Evolutionary conservation across 1,284 basidiomycete species (phyloP), one percentile per base, ranked within the genome.

Genomic region (Ustilago nuda): DNA sequence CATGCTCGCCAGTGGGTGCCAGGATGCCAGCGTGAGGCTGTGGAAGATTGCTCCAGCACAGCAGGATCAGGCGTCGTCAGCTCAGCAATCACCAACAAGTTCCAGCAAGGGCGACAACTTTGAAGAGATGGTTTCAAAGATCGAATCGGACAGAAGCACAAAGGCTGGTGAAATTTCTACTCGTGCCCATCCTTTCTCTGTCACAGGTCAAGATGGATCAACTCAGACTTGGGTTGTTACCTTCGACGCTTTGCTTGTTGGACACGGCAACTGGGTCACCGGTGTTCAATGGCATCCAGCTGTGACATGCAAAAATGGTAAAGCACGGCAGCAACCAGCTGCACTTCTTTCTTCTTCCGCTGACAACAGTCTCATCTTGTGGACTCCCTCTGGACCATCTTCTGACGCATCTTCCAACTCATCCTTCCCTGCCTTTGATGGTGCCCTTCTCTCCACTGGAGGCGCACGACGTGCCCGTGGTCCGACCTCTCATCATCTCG

Each of bases 371-470:
- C 71, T 82, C 45, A 85, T 85, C 66, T 61, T 83, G 17, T 85
- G 84, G 84, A 74, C 81, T 11, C 84, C 84, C 8, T 69, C 73
- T 30, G 66, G 70, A 8, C 48, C 39, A 15, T 13, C 46, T 5
- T 37, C 60, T 9, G 53, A 61, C 1, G 23, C 35, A 2, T 7
- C 46, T 8, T 36, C 59, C 3, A 11, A 15, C 15, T 56, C 61
- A n/a, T 59, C 70, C 53, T 73, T 76, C 53, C 50, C 75, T 23
- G 41, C 56, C 11, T 70, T 76, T 33, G 92, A 91, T 60, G 37
- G 32, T 12, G 35, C 45, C 4, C 92, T 94, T 83, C 62, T 80
- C 37, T 76, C 78, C 11, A 58, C 63, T 19, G 61, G 23, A 72
- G 82, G 41, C 61, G 66, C 54, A 12, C 50, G 32, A 35, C 56